phyloP scores from a whole-genome alignment of 129 eudicot species.

The Dittrichia graveolens region DNA sequence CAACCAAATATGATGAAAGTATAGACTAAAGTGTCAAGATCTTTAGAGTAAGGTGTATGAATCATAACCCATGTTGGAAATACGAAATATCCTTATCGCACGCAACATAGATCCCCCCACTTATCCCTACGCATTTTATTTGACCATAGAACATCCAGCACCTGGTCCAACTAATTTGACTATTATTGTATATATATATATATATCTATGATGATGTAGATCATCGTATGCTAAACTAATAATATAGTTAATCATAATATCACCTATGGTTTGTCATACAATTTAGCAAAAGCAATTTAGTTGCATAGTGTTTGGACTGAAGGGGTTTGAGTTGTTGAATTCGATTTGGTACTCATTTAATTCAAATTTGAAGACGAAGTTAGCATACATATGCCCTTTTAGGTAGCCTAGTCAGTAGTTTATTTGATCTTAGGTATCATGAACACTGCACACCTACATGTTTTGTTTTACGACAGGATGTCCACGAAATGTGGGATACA shows the following conservation, averaged over 20 bases:
- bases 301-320: background rate
- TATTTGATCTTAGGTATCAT: background rate
- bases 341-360: background rate
- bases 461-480: too few relatives aligned
- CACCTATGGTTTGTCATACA: conserved; percentile 14
- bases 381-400: background rate
- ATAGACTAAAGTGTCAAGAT: too few relatives aligned
- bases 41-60: too few relatives aligned
- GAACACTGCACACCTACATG: too few relatives aligned
- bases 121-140: conserved; percentile 6
- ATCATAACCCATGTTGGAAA: too few relatives aligned
- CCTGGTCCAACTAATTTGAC: background rate
- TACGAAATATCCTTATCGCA: background rate
- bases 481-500: too few relatives aligned
- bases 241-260: background rate
- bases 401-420: background rate
- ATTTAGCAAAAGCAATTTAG: conserved; percentile 1
- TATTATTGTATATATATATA: background rate
- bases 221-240: conserved; percentile 16
- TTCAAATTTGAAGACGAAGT: background rate
- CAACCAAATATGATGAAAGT: too few relatives aligned
- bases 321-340: conserved; percentile 7
- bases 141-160: conserved; percentile 9
- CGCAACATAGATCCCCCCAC: background rate
- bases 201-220: background rate